Conservation (phyloP, 805 yeast genomes). For the Martiniozyma abietophila region DNA sequence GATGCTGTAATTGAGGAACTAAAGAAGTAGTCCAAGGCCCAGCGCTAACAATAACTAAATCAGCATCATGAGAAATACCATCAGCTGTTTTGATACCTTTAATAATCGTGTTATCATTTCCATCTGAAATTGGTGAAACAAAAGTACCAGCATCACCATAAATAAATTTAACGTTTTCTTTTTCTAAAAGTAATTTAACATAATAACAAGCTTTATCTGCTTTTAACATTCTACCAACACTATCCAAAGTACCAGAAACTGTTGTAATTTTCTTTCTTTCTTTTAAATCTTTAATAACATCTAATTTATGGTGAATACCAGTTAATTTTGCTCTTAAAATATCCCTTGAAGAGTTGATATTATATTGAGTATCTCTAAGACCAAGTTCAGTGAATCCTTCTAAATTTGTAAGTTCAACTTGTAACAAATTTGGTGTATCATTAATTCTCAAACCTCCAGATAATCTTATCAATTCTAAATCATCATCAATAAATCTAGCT, state of each 20-base stretch:
- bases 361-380: constrained; percentile 15
- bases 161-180: constrained; percentile 15
- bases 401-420: constrained; percentile 11
- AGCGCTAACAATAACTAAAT: constrained; percentile 17
- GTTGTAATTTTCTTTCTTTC: constrained; percentile 7
- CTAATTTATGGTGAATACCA: constrained; percentile 12
- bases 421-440: constrained; percentile 7
- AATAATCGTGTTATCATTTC: constrained; percentile 13
- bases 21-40: constrained; percentile 25
- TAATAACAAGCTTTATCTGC: constrained; percentile 27
- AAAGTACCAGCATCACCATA: constrained; percentile 17
- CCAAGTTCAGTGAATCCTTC: constrained; percentile 13
- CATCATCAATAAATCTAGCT: constrained; percentile 14
- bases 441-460: constrained; percentile 12
- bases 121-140: constrained; percentile 11
- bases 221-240: constrained; percentile 24
- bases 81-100: constrained; percentile 21
- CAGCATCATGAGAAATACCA: constrained; percentile 16
- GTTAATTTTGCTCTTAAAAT: constrained; percentile 12
- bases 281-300: constrained; percentile 12
- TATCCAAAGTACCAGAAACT: constrained; percentile 19
- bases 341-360: constrained; percentile 10
- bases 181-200: constrained; percentile 16
- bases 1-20: constrained; percentile 18
- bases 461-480: constrained; percentile 9